Evolutionary conservation across 2,329 filamentous ascomycete genomes (phyloP), one percentile per base, ranked within the genome.

Genomic region (Chaetomium sp.): DNA sequence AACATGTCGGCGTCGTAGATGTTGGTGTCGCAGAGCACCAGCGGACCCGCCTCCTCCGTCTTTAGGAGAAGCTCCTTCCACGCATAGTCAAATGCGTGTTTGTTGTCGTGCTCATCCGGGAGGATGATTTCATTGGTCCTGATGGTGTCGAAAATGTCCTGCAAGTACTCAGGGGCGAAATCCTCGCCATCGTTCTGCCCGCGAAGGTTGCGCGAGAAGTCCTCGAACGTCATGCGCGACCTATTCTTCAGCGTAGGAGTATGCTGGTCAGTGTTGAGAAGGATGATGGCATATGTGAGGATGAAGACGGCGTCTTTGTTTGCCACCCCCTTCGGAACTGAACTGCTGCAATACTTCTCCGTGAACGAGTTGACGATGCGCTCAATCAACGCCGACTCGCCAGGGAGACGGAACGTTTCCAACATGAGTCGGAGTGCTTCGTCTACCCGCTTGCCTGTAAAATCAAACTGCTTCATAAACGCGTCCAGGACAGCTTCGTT

Each of bases 1-100:
- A 99, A 99, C 92, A 99, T 97, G 74, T 99, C 93, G 4, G 93
- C 92, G 76, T 99, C 96, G 76, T 92, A 99, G 47, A 96, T 88
- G 74, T 97, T 98, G 4, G 94, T 97, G 70, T 96, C 85, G 75
- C 93, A 96, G 33, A 94, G 81, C 38, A 90, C 80, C 53, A 98
- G 82, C 59, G 89, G 85, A 1, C 90, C 88, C 0, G 92, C 87
- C 7, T 87, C 86, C 69, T 91, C 88, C 0, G 93, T 90, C 79
- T 98, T 98, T 68, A 93, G 79, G 49, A 98, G 80, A 12, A 99
- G 80, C 76, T 99, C 95, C 75, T 94, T 94, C 95, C 95, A 99
- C 2, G 95, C 94, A 77, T 96, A 95, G 75, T 98, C 94, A 74
- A 98, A 98, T 1, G 93, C 93, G 78, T 97, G 90, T 75, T 94